Evolutionary conservation across 352 stramenopile species (phyloP), one percentile per base, ranked within the genome.

Genomic region (Phytopythium ostracodes): DNA sequence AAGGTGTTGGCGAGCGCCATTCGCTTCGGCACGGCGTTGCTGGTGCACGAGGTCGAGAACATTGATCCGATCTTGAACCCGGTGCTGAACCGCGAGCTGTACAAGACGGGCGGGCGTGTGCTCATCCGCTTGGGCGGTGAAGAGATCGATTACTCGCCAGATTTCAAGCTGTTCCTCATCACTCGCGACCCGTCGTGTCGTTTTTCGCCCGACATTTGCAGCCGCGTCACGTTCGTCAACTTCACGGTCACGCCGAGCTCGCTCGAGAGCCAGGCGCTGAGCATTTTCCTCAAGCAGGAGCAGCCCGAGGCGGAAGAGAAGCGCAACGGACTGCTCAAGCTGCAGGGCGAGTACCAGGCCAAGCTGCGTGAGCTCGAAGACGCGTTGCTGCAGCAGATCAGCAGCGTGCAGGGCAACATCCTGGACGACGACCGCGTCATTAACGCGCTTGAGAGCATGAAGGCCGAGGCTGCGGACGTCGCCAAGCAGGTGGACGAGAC

Each of bases 31-130:
- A 99, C 96, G 29, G 94, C 98, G 38, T 77, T 99, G 36, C 73
- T 99, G 15, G 97, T 99, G 27, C 96, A 99, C 66, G 98, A 99
- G 73, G 98, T 99, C 22, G 98, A 99, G 70, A 98, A 96, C 56
- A 97, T 99, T 51, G 98, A 99, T 74, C 98, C 98, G 50, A 97
- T 99, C 33, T 67, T 99, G 59, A 99, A 99, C 75, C 98, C 98
- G 31, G 93, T 99, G 35, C 73, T 99, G 56, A 99, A 99, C 72
- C 95, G 96, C 50, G 98, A 99, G 73, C 84, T 99, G 51, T 98
- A 99, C 75, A 95, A 98, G 71, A 99, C 96, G 40, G 98, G 98
- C 56, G 97, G 98, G n/a, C 88, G 98, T 29, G 97, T 97, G 24
- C 76, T 99, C 22, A 98, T 99, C 66, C 89, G 97, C 38, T 88